Conservation (phyloP, 1,139 yeast genomes). For the Yamadazyma dendronema region DNA sequence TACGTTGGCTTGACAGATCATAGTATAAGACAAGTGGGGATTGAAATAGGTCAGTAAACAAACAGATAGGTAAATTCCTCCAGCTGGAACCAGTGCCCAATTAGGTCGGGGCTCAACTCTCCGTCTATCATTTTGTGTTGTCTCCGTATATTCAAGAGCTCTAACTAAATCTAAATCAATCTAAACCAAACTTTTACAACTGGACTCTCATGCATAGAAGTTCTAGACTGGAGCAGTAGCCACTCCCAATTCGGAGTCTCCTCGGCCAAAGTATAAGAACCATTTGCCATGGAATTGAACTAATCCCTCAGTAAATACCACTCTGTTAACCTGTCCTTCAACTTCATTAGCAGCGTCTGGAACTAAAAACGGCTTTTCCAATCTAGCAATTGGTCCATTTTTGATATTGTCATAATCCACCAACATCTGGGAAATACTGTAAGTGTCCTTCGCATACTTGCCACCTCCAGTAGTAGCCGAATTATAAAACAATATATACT, state of each 20-base stretch:
- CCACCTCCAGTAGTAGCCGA: constrained; percentile 41
- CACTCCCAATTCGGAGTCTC: constrained; percentile 45
- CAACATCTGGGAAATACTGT: constrained; percentile 42
- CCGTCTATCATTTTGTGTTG: too few species aligned
- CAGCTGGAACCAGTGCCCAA: too few species aligned
- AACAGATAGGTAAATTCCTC: too few species aligned
- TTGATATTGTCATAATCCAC: constrained; percentile 38
- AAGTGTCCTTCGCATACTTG: constrained; percentile 29
- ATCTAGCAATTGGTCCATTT: constrained; percentile 38
- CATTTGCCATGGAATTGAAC: constrained; percentile 45
- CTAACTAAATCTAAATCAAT: too few species aligned
- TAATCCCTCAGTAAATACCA: constrained; percentile 46
- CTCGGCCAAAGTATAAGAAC: constrained; percentile 46
- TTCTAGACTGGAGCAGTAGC: constrained; percentile 21
- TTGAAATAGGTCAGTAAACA: too few species aligned
- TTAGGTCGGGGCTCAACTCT: too few species aligned
- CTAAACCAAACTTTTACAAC: not conserved
- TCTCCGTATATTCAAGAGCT: too few species aligned
- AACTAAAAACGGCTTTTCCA: constrained; percentile 35
- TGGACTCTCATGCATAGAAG: not conserved
- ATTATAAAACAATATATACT: constrained; percentile 42
- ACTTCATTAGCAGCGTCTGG: constrained; percentile 40
- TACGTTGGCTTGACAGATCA: too few species aligned
- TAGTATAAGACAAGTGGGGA: too few species aligned
- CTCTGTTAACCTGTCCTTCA: constrained; percentile 43